These are phyloP conservation scores for Porphyrellus sp. DNA, from an alignment of 1,284 basidiomycete genomes.

Conservation along the genomic window DNA sequence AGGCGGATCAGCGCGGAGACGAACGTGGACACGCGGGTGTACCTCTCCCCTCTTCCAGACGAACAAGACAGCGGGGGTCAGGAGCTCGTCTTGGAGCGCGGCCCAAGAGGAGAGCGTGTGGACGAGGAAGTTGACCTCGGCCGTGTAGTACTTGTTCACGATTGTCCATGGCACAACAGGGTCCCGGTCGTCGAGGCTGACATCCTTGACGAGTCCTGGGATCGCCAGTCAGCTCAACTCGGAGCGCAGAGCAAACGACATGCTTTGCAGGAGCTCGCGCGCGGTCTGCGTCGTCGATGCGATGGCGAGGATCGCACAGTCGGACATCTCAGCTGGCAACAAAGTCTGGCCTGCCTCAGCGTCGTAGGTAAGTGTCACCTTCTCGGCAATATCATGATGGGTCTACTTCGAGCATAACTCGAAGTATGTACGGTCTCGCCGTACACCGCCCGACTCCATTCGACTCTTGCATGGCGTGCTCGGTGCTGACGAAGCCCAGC, in stretches of 20 bases:
- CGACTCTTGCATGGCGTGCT: too few relatives aligned
- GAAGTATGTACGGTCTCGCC: too few relatives aligned
- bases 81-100: conserved; percentile 27
- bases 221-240: conserved; percentile 26
- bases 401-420: too few relatives aligned
- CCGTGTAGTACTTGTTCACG: conserved; percentile 82
- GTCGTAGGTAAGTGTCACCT: too few relatives aligned
- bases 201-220: conserved; percentile 29
- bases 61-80: conserved; percentile 66
- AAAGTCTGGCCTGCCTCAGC: too few relatives aligned
- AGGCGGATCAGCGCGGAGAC: conserved; percentile 21
- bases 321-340: conserved; percentile 9
- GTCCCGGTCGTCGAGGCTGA: conserved; percentile 17
- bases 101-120: conserved; percentile 43
- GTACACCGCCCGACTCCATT: too few relatives aligned
- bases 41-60: conserved; percentile 68
- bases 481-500: too few relatives aligned
- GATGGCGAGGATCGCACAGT: conserved; percentile 30
- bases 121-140: conserved; percentile 67
- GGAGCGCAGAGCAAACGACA: conserved; percentile 3
- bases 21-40: conserved; percentile 3
- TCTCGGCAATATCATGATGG: too few relatives aligned
- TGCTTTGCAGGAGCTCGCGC: conserved; percentile 26
- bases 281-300: conserved; percentile 25
- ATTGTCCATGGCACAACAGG: conserved; percentile 70